A percentile compares a stretch with the other conserved stretches of the same genome.
Conservation (phyloP, 1,284 basidiomycete species). For the Fomitopsis palustris region DNA sequence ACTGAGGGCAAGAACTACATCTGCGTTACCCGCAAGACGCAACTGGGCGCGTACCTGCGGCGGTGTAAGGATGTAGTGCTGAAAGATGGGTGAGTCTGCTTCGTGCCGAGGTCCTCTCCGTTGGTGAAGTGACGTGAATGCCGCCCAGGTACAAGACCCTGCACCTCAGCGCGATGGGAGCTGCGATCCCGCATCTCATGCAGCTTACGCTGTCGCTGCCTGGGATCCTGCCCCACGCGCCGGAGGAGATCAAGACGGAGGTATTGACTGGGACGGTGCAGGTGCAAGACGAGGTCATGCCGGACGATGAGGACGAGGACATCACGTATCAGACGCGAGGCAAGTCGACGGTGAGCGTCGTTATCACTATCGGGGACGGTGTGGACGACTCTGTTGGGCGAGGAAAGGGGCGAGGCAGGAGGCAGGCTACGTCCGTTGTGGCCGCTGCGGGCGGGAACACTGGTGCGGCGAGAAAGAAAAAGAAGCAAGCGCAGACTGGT, state of each 20-base stretch:
- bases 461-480: conserved; percentile 8
- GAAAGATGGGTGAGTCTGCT: conserved; percentile 64
- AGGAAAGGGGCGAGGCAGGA: conserved; percentile 19
- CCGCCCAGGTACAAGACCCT: conserved; percentile 67
- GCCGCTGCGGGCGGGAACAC: conserved; percentile 13
- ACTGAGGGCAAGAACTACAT: conserved; percentile 76
- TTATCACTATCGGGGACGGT: conserved; percentile 61
- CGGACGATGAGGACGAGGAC: conserved; percentile 73
- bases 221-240: conserved; percentile 66
- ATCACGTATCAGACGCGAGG: conserved; percentile 60
- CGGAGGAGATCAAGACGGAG: conserved; percentile 64
- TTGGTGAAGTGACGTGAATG: background rate
- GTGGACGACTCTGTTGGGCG: conserved; percentile 35
- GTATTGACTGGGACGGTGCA: conserved; percentile 74
- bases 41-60: conserved; percentile 71
- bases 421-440: background rate
- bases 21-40: conserved; percentile 77
- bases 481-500: background rate
- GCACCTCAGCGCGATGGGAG: conserved; percentile 79
- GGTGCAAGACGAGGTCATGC: conserved; percentile 76
- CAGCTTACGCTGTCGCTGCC: conserved; percentile 72
- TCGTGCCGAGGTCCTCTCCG: too few relatives aligned
- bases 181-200: conserved; percentile 82
- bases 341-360: conserved; percentile 62
- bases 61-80: conserved; percentile 76